Conservation (phyloP, 768 basidiomycete genomes). For the Hygrophorus pudorinus region DNA sequence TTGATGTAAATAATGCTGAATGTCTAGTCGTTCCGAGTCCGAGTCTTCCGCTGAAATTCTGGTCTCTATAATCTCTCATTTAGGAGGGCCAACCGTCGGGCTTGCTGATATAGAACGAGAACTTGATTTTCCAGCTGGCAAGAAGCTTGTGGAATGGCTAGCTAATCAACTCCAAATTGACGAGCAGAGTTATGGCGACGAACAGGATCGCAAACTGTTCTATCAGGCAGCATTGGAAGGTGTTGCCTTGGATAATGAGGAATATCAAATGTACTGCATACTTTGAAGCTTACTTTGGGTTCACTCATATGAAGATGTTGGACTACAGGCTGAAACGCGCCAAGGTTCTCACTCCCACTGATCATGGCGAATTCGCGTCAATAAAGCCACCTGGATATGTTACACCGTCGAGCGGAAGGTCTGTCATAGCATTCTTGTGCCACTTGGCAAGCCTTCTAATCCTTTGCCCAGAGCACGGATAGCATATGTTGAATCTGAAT, state of each 20-base stretch:
- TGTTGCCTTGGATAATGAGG: constrained; percentile 22
- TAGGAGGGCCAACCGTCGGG: constrained; percentile 22
- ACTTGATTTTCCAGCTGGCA: constrained; percentile 21
- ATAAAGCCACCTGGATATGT: constrained; percentile 10
- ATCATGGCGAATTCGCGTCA: background rate
- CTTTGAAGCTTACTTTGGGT: background rate
- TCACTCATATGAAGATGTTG: too few relatives aligned
- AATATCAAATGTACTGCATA: constrained; percentile 17
- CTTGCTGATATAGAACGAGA: constrained; percentile 24
- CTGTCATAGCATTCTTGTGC: background rate
- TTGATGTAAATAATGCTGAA: too few relatives aligned
- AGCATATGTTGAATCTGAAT: constrained; percentile 17
- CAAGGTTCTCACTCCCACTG: background rate
- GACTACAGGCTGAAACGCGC: too few relatives aligned
- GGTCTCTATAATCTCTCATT: constrained; percentile 13
- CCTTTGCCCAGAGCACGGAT: constrained; percentile 15
- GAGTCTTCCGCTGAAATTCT: constrained; percentile 4
- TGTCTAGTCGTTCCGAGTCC: background rate
- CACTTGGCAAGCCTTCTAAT: background rate
- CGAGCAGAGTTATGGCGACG: constrained; percentile 7
- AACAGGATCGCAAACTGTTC: background rate
- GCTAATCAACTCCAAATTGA: constrained; percentile 16
- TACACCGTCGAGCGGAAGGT: constrained; percentile 15
- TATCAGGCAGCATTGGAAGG: constrained; percentile 14
- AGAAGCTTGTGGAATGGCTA: constrained; percentile 23